phyloP scores from a whole-genome alignment of 768 basidiomycete genomes.

The Calocera viscosa region DNA sequence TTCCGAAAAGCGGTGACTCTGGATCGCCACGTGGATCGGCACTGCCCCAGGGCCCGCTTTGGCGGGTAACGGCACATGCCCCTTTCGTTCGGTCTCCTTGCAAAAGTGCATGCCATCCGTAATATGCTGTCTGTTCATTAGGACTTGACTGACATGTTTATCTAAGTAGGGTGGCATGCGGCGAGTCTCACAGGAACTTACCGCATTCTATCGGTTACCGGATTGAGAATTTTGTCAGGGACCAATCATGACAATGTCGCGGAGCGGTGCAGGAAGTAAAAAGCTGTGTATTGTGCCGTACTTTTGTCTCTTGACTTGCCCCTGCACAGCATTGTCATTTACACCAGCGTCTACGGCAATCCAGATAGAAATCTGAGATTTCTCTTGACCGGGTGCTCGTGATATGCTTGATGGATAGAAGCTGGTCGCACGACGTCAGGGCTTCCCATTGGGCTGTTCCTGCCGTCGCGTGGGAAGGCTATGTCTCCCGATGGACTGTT shows the following conservation, averaged over 20 bases:
- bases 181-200: background rate
- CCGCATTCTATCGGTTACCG: background rate
- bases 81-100: too few species aligned
- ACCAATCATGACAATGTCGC: conserved; percentile 5
- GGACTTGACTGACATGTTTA: background rate
- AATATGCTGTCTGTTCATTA: background rate
- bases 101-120: too few species aligned
- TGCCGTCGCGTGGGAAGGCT: background rate
- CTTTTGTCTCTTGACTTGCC: background rate
- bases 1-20: background rate
- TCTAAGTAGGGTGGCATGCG: background rate
- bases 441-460: background rate
- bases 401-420: background rate
- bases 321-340: conserved; percentile 9
- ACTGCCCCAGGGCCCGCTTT: background rate
- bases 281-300: conserved; percentile 1
- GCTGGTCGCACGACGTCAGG: conserved; percentile 5
- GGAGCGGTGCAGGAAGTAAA: conserved; percentile 1
- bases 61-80: background rate
- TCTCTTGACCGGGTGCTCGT: background rate
- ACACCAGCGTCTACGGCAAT: background rate
- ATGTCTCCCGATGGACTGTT: background rate
- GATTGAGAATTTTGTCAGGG: background rate
- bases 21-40: background rate
- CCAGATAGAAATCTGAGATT: background rate